Evolutionary conservation across 2,329 filamentous ascomycete species (phyloP).

Genomic region (Gyromitra esculenta): DNA sequence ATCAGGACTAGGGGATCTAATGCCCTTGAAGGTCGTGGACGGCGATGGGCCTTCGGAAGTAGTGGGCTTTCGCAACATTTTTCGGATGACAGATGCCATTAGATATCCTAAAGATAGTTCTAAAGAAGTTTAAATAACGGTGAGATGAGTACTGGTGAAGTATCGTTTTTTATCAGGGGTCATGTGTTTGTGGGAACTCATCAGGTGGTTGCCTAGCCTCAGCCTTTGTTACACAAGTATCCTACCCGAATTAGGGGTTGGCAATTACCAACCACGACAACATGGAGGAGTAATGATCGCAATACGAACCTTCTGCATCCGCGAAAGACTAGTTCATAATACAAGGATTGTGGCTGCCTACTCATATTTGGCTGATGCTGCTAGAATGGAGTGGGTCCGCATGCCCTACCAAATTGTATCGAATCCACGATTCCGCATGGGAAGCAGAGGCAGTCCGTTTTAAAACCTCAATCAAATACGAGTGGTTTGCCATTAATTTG

Average conservation of each 20-base stretch:
- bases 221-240: background rate
- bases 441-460: no score
- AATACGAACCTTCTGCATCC: background rate
- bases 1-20: background rate
- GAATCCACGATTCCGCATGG: no score
- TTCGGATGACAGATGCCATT: constrained; percentile 17
- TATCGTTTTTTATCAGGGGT: background rate
- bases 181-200: background rate
- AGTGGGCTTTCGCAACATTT: constrained; percentile 2
- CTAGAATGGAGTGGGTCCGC: no score
- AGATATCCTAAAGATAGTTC: no score
- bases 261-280: background rate
- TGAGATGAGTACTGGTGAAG: background rate
- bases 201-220: background rate
- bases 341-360: no score
- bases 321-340: no score
- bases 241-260: background rate
- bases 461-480: no score
- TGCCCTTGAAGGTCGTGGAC: background rate
- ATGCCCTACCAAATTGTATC: no score
- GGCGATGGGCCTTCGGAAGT: background rate
- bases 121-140: background rate
- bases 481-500: no score
- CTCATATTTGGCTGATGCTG: no score
- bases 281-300: background rate